Evolutionary conservation across 2,329 filamentous ascomycete species (phyloP).

Genomic region (Apiospora phragmitis): DNA sequence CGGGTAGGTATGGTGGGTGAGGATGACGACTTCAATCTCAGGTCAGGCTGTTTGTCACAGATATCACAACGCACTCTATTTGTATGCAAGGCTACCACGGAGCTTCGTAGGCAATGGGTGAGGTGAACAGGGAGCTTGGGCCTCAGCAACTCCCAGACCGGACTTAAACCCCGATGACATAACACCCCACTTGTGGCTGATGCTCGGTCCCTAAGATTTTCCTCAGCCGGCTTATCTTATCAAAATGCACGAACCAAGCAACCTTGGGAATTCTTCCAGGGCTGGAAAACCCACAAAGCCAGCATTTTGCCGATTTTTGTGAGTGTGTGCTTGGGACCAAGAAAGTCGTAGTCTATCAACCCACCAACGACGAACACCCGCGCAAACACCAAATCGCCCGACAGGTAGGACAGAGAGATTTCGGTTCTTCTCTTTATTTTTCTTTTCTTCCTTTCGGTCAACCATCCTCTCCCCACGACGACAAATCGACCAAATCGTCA

Average conservation of each 20-base stretch:
- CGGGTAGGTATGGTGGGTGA: slow-evolving; percentile 7
- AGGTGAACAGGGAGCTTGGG: slow-evolving; percentile 13
- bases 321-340: neutral
- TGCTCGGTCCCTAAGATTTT: neutral
- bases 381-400: slow-evolving; percentile 7
- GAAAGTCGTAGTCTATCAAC: slow-evolving; percentile 2
- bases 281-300: slow-evolving; percentile 7
- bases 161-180: neutral
- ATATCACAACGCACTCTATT: neutral
- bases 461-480: slow-evolving; percentile 21
- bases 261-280: neutral
- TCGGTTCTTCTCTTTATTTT: slow-evolving; percentile 10
- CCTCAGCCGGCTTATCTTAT: slow-evolving; percentile 4
- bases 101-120: slow-evolving; percentile 29
- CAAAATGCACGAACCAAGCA: neutral
- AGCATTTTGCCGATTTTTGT: slow-evolving; percentile 4
- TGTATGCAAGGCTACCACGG: slow-evolving; percentile 28
- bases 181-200: neutral
- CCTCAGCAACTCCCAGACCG: neutral
- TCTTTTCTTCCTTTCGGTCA: slow-evolving; percentile 19
- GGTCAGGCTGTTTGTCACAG: neutral
- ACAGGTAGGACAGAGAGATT: slow-evolving; percentile 10
- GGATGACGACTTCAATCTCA: neutral
- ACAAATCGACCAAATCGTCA: slow-evolving; percentile 48
- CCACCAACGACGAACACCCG: neutral